Conservation (phyloP, 805 yeast species). For the Candida ovalis region DNA sequence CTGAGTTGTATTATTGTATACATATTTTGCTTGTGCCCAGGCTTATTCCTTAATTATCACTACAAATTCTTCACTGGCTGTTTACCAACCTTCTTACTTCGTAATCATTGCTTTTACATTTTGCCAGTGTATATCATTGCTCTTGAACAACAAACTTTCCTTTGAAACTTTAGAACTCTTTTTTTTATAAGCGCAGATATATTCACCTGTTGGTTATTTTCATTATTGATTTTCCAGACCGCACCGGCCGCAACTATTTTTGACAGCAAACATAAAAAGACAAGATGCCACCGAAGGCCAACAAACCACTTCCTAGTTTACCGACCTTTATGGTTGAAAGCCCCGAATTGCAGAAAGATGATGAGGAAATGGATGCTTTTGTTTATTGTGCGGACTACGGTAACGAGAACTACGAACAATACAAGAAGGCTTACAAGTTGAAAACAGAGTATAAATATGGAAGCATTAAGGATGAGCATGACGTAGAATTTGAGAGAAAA, state of each 20-base stretch:
- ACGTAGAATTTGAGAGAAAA: conserved; percentile 53
- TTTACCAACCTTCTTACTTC: no score
- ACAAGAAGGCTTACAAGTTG: conserved; percentile 24
- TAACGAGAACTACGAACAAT: conserved; percentile 22
- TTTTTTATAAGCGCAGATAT: no score
- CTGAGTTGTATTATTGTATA: neutral
- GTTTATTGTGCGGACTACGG: conserved; percentile 29
- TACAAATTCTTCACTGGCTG: no score
- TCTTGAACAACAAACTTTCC: no score
- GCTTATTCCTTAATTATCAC: no score
- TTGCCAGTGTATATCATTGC: no score
- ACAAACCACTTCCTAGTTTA: conserved; percentile 24
- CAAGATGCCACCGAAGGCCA: conserved; percentile 8
- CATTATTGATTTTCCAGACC: neutral
- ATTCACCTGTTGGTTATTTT: no score
- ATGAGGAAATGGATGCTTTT: conserved; percentile 24
- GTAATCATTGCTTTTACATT: no score
- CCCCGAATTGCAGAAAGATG: conserved; percentile 4
- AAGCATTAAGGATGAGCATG: conserved; percentile 21
- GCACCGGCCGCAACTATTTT: neutral
- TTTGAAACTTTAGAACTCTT: no score
- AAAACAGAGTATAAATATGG: conserved; percentile 29
- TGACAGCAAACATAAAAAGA: neutral
- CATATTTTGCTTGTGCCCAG: no score
- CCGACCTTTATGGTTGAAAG: conserved; percentile 18